These are phyloP conservation scores for Fraxinus nigra DNA, from an alignment of 305 asterid genomes.

Conservation along the genomic window DNA sequence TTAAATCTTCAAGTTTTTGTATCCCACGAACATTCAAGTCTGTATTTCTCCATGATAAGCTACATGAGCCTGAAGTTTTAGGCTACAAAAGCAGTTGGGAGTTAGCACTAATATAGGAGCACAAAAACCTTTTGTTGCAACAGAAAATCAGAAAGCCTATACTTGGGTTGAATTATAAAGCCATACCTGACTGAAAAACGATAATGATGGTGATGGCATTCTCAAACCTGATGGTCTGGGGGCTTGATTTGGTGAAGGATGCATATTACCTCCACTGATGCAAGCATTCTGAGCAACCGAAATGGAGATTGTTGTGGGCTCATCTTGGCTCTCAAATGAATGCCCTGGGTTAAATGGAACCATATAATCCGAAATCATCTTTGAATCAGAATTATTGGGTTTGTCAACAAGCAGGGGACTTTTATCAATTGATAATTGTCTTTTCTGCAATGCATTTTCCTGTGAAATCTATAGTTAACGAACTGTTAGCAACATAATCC, in stretches of 20 bases:
- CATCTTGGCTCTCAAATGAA: slow-evolving; percentile 37
- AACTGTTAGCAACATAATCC: slow-evolving; percentile 19
- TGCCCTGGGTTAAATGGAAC: slow-evolving; percentile 30
- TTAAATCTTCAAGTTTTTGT: slow-evolving; percentile 39
- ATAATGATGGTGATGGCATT: slow-evolving; percentile 93
- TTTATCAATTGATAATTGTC: slow-evolving; percentile 35
- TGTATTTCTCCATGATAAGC: slow-evolving; percentile 37
- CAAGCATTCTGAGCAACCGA: slow-evolving; percentile 36
- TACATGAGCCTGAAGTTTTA: slow-evolving; percentile 43
- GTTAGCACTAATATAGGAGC: slow-evolving; percentile 20
- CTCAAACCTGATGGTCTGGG: slow-evolving; percentile 79
- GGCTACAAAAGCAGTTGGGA: slow-evolving; percentile 51
- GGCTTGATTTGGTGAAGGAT: slow-evolving; percentile 35
- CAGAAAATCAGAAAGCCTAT: slow-evolving; percentile 8
- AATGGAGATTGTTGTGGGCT: slow-evolving; percentile 26
- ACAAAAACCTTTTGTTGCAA: slow-evolving; percentile 7
- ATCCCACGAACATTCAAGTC: slow-evolving; percentile 34
- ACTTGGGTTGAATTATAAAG: slow-evolving; percentile 26
- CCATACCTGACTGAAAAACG: slow-evolving; percentile 81
- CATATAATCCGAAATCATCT: slow-evolving; percentile 34
- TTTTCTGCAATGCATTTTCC: slow-evolving; percentile 41
- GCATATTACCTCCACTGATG: slow-evolving; percentile 35
- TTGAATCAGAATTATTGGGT: slow-evolving; percentile 32
- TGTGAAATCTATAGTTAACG: slow-evolving; percentile 29
- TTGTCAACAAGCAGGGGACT: slow-evolving; percentile 30